A percentile compares a stretch with the other conserved stretches of the same genome.
These are phyloP conservation scores for Leishmania braziliensis DNA, from an alignment of 208 protist species.

Conservation along the genomic window DNA sequence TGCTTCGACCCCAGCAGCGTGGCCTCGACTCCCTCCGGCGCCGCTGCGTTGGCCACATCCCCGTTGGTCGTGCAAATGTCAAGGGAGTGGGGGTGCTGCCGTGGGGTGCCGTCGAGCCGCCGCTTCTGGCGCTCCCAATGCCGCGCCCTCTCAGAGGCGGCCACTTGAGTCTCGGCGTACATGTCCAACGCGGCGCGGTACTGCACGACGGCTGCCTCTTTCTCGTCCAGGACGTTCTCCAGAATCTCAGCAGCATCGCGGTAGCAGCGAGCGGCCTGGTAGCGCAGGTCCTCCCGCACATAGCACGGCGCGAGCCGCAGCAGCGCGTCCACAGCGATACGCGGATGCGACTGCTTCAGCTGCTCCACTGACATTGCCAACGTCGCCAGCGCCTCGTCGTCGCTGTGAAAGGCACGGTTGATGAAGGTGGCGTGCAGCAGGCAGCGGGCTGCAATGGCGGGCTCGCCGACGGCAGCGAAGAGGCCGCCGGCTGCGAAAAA, in stretches of 20 bases:
- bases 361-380: conserved; percentile 58
- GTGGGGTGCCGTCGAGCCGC: background rate
- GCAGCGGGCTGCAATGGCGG: conserved; percentile 44
- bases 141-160: conserved; percentile 10
- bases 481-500: conserved; percentile 75
- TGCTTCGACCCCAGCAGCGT: background rate
- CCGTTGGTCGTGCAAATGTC: background rate
- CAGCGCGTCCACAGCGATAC: conserved; percentile 58
- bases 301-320: conserved; percentile 46
- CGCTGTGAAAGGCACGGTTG: conserved; percentile 58
- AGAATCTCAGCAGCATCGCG: conserved; percentile 63
- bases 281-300: conserved; percentile 31
- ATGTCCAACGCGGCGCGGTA: conserved; percentile 57
- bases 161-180: conserved; percentile 35
- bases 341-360: conserved; percentile 56
- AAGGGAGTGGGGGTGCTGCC: background rate
- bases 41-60: background rate
- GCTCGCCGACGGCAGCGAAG: conserved; percentile 52
- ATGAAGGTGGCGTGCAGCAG: conserved; percentile 78
- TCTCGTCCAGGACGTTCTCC: conserved; percentile 46
- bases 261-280: conserved; percentile 73
- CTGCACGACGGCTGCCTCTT: conserved; percentile 43
- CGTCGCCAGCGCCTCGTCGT: conserved; percentile 54
- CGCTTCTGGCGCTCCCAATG: conserved; percentile 12
- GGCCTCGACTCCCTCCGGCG: background rate